These are phyloP conservation scores for Ziziphus jujuba DNA, from an alignment of 306 rosid genomes.

Conservation along the genomic window DNA sequence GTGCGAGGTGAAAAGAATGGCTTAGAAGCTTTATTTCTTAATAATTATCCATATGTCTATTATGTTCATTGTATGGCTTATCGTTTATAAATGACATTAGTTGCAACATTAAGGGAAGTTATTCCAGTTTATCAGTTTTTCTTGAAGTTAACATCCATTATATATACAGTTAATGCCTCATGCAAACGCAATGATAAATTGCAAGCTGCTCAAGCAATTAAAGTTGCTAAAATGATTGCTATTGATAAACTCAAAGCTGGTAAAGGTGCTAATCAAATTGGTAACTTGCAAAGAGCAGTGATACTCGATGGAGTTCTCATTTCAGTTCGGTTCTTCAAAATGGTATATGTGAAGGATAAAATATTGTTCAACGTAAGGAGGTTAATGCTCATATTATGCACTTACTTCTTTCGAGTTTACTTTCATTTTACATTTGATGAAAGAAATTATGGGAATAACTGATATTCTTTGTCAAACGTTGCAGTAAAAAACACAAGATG, in stretches of 20 bases:
- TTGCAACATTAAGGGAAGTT: neutral
- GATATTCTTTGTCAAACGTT: neutral
- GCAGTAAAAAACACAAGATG: neutral
- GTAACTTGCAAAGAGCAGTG: neutral
- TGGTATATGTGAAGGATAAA: neutral
- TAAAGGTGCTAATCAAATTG: neutral
- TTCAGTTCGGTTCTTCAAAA: neutral
- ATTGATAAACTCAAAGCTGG: neutral
- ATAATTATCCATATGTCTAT: neutral
- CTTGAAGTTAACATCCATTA: neutral
- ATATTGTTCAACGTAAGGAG: neutral
- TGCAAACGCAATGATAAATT: neutral
- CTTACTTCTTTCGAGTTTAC: neutral
- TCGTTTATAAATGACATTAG: neutral
- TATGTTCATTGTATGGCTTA: conserved; percentile 15
- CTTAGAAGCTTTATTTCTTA: conserved; percentile 4
- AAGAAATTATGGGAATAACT: neutral
- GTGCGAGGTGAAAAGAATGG: conserved; percentile 2
- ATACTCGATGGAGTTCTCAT: neutral
- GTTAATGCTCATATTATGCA: neutral
- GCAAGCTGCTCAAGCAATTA: neutral
- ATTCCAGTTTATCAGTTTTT: neutral
- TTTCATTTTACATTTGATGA: neutral
- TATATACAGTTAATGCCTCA: neutral
- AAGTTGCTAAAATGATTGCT: neutral